Base-by-base conservation (phyloP, 495 filamentous ascomycete species). In the Penicillium goetzii region DNA sequence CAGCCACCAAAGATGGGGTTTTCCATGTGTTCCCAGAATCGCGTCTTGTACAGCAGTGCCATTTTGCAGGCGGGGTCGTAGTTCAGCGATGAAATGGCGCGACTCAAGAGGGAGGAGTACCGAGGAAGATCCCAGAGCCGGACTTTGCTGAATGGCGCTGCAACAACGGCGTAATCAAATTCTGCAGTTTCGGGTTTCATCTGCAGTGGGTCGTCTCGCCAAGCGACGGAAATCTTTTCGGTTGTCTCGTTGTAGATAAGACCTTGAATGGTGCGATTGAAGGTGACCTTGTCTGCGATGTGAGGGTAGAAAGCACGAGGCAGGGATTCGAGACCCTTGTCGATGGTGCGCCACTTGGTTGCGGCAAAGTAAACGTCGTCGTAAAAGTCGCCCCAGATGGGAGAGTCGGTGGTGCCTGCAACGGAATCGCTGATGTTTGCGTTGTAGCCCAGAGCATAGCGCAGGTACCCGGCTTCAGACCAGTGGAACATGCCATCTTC, bases 1-100 rank as follows among this genome's bases (percentile, higher is more conserved):
- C 88, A 90, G 1, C 86, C 84, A 40, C 88, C 88, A 60, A 83
- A 75, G 68, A 90, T 90, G 7, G 88, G 88, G 14, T 80, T 74
- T 15, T 74, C 67, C 58, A 82, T 76, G 45, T 89, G 82, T 62
- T 90, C 88, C 88, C 89, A 91, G 81, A 90, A 91, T 4, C 88
- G 82, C 0, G 84, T 82, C 60, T 77, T 70, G 72, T 86, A 91
- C 45, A 86, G 85, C 4, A 91, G 78, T 0, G 88, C 81, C 0
- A 91, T 70, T 60, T 91, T 91, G 78, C 88, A 91, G 17, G 85
- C 81, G 0, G 78, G 74, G 1, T 64, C 61, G 72, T 90, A 90
- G 23, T 80, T 81, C 62, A 90, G 66, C 11, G 81, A 79, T n/a
- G 71, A 67, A 68, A 91, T 90, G 2, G 88, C 88, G 32, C 85